Base-by-base conservation (phyloP, 192 early-diverging fungal genomes). In the Entophlyctis luteolus region DNA sequence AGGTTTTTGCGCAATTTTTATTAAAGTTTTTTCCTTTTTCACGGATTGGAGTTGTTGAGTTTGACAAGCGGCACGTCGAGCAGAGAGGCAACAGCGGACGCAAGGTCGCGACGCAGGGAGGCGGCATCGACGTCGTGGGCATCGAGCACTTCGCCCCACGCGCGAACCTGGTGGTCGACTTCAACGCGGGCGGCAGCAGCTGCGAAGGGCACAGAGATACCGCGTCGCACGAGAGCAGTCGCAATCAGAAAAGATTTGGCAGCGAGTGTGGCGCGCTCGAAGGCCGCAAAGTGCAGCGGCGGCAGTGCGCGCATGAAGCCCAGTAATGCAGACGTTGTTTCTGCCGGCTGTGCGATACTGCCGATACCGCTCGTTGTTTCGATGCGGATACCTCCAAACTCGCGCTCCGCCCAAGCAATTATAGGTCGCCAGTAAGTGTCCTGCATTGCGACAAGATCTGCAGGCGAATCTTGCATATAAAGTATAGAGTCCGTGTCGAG, bases 171-270 rank as follows among this genome's bases (percentile, higher is more conserved):
- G 16, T 91, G 79, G 67, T 80, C 76, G 2, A 91, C 86, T 73
- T 98, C 96, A 8, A 95, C 83, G 45, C 88, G 86, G 0, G 93
- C 89, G 1, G 93, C 93, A 46, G 63, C 59, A 42, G 87, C 86
- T 4, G 91, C 94, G 23, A 87, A 65, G 60, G 94, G 90, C 0
- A 86, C 93, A 2, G 82, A 79, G 42, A 96, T 65, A 4, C 65
- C 80, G 47, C 85, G 75, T 67, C 93, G 84, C n/a, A 93, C 82
- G 22, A 98, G 74, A n/a, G 91, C 92, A 14, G 96, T 77, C 3
- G 84, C 91, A 49, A 96, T 89, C 50, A 98, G 76, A 76, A 95
- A 94, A 29, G 91, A 93, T 78, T 96, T 98, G 62, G 90, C 83
- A 12, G 78, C 80, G 84, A 96, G 79, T 0, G 89, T 88, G 0